These are phyloP conservation scores for Carex kokanica DNA, from an alignment of 176 grass and related monocot species.

Conservation along the genomic window DNA sequence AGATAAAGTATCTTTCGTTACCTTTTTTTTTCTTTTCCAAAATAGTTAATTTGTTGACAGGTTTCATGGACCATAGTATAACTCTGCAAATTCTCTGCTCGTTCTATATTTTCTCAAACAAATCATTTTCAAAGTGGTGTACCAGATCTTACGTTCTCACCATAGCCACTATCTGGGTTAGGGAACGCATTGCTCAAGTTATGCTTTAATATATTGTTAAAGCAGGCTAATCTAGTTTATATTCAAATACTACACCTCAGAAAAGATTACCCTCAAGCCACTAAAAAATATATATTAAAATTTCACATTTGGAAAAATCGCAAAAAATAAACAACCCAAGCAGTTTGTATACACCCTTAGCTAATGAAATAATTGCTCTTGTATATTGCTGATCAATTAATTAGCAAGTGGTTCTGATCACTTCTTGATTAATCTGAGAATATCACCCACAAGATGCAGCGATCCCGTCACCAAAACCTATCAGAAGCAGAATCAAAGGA, in stretches of 20 bases:
- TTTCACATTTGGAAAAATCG: background rate
- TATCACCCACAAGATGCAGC: slow-evolving; percentile 28
- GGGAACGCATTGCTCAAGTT: background rate
- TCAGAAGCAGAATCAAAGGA: slow-evolving; percentile 1
- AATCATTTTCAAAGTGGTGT: background rate
- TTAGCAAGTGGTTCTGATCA: slow-evolving; percentile 2
- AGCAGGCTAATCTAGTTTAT: background rate
- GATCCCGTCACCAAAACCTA: slow-evolving; percentile 30
- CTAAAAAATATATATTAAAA: background rate
- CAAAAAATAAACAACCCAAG: background rate
- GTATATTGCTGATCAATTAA: background rate
- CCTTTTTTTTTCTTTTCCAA: background rate
- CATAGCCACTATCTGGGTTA: background rate
- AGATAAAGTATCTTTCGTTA: background rate
- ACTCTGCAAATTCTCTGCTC: background rate
- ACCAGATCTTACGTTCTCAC: background rate
- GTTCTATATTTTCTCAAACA: background rate
- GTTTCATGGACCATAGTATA: background rate
- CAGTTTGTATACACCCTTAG: background rate
- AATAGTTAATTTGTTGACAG: background rate
- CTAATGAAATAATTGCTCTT: background rate
- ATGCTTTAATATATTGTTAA: background rate
- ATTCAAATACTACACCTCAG: background rate
- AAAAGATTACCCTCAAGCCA: background rate
- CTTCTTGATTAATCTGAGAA: slow-evolving; percentile 30